phyloP scores from a whole-genome alignment of 805 yeast species.

The Kluyveromyces wickerhamii region DNA sequence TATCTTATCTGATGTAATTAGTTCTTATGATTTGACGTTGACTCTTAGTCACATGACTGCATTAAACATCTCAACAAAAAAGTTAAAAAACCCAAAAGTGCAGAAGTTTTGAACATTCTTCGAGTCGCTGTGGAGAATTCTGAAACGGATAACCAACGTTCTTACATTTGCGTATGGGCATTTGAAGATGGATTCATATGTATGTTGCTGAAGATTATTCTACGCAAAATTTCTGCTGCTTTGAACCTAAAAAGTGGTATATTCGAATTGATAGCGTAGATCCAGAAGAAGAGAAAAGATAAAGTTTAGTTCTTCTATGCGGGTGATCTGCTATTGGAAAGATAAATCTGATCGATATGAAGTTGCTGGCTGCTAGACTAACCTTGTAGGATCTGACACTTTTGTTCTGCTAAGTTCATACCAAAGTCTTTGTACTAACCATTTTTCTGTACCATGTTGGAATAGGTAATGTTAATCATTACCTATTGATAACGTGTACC shows the following conservation, averaged over 20 bases:
- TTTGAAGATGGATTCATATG: constrained; percentile 1
- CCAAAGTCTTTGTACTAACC: background rate
- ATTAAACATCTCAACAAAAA: no score
- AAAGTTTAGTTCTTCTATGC: no score
- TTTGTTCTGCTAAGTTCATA: background rate
- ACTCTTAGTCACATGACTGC: no score
- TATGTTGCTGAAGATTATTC: background rate
- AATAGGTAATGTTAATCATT: background rate
- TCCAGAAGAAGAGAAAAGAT: no score
- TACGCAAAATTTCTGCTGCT: background rate
- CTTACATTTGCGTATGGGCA: no score
- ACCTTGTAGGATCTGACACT: background rate
- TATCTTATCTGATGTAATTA: no score
- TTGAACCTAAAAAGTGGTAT: background rate
- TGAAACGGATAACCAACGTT: no score
- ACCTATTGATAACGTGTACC: background rate
- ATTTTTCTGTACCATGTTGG: background rate
- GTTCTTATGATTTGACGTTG: no score
- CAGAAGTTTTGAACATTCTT: no score
- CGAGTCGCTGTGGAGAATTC: no score
- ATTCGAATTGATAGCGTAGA: background rate
- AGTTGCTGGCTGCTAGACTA: background rate
- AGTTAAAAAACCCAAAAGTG: no score
- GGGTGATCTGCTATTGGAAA: background rate
- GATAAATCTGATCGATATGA: background rate